phyloP scores from a whole-genome alignment of 176 grass and related monocot genomes.

The Triticum aestivum region DNA sequence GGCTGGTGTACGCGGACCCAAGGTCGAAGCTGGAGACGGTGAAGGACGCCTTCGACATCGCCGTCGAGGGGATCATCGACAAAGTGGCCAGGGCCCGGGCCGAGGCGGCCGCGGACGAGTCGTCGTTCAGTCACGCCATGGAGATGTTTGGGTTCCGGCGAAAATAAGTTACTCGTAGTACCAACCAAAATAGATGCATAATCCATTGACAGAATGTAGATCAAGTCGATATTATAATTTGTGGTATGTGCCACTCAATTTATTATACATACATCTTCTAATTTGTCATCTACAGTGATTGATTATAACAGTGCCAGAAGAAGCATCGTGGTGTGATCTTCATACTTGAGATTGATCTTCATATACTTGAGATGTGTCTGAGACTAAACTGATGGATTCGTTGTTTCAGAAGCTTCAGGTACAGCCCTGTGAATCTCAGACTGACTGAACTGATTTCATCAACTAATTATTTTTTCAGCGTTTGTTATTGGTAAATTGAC shows the following conservation, averaged over 20 bases:
- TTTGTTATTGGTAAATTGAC: too few species aligned
- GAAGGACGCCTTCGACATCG: slow-evolving; percentile 53
- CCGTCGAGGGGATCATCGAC: slow-evolving; percentile 35
- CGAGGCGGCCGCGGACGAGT: background rate
- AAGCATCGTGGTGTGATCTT: too few species aligned
- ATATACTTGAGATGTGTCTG: too few species aligned
- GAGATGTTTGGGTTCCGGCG: slow-evolving; percentile 12
- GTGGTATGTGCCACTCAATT: background rate
- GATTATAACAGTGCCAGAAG: too few species aligned
- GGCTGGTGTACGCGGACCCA: slow-evolving; percentile 39
- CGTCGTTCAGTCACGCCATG: background rate
- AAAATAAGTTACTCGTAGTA: background rate
- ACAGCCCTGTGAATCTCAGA: too few species aligned
- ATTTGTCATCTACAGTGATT: too few species aligned
- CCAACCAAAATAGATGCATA: background rate
- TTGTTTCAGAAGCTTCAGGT: too few species aligned
- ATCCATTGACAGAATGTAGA: background rate
- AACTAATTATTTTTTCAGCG: too few species aligned
- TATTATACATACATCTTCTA: background rate
- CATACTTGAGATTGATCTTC: too few species aligned
- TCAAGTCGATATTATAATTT: background rate
- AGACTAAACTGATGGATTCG: too few species aligned
- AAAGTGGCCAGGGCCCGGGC: background rate
- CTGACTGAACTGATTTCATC: too few species aligned
- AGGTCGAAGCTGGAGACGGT: slow-evolving; percentile 36